Percentiles rank a stretch among this genome's conserved stretches.
Evolutionary conservation across 805 yeast genomes (phyloP).

Genomic region (Wickerhamomyces bovis): DNA sequence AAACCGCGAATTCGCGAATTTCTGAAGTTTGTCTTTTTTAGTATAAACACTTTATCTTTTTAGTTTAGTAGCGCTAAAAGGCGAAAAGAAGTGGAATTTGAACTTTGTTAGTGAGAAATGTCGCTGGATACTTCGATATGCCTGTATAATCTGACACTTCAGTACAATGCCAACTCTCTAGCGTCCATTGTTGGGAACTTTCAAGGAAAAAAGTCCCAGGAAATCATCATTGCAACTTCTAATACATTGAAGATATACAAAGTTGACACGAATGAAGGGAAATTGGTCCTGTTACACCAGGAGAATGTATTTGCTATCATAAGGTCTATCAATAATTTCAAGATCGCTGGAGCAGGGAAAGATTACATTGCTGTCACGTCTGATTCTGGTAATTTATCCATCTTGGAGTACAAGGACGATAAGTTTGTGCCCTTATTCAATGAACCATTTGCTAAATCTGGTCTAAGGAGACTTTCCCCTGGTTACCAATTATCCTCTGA

Average conservation of each 20-base stretch:
- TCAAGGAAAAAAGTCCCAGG: conserved; percentile 51
- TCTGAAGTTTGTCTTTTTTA: too few species aligned
- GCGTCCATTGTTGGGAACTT: conserved; percentile 66
- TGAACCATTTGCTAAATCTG: conserved; percentile 70
- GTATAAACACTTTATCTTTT: neutral
- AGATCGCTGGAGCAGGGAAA: conserved; percentile 43
- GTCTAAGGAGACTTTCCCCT: conserved; percentile 69
- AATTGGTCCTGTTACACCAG: conserved; percentile 34
- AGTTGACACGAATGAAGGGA: conserved; percentile 52
- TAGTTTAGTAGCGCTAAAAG: neutral
- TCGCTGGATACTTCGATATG: conserved; percentile 25
- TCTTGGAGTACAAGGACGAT: conserved; percentile 42
- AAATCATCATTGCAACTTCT: conserved; percentile 52
- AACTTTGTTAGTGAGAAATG: neutral
- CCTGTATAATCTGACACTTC: conserved; percentile 69
- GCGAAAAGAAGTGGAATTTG: neutral
- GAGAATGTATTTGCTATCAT: conserved; percentile 55
- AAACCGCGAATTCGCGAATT: neutral
- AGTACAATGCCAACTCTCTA: conserved; percentile 47
- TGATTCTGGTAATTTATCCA: conserved; percentile 69
- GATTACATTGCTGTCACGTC: conserved; percentile 66
- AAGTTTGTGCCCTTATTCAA: conserved; percentile 40
- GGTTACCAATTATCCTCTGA: conserved; percentile 70
- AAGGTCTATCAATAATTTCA: conserved; percentile 44
- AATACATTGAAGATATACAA: conserved; percentile 41